Conservation (phyloP, 2,329 filamentous ascomycete species). For the Fusarium irregulare region DNA sequence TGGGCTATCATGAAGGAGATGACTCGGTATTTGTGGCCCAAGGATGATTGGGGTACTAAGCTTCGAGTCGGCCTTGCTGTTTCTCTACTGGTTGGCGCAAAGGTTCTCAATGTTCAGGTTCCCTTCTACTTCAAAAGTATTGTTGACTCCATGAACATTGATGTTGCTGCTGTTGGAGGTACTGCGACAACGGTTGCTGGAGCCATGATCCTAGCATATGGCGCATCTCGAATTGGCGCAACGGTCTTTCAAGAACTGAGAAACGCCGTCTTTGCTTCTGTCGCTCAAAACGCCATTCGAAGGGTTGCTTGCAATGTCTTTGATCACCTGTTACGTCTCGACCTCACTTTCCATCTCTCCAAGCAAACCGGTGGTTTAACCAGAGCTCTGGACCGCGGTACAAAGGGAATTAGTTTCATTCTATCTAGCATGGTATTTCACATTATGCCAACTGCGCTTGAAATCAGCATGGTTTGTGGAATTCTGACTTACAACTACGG, state of each 20-base stretch:
- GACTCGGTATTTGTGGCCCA: constrained; percentile 95
- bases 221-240: constrained; percentile 86
- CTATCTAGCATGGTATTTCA: constrained; percentile 99
- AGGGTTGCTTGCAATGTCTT: constrained; percentile 93
- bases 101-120: constrained; percentile 96
- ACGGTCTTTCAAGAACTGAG: constrained; percentile 92
- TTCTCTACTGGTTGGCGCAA: constrained; percentile 84
- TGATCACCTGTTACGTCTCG: constrained; percentile 85
- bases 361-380: constrained; percentile 96
- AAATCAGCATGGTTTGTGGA: constrained; percentile 95
- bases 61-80: constrained; percentile 88
- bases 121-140: constrained; percentile 99
- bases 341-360: constrained; percentile 92
- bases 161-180: constrained; percentile 86
- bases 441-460: constrained; percentile 89
- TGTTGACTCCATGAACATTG: constrained; percentile 97
- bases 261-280: constrained; percentile 96
- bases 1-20: constrained; percentile 99
- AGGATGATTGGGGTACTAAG: constrained; percentile 78
- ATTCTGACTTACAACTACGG: constrained; percentile 98
- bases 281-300: constrained; percentile 96
- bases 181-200: constrained; percentile 91
- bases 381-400: constrained; percentile 93
- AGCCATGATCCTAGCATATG: constrained; percentile 93
- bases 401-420: constrained; percentile 97